phyloP scores from a whole-genome alignment of 139 green algal species.

The Chlorella sp. region DNA sequence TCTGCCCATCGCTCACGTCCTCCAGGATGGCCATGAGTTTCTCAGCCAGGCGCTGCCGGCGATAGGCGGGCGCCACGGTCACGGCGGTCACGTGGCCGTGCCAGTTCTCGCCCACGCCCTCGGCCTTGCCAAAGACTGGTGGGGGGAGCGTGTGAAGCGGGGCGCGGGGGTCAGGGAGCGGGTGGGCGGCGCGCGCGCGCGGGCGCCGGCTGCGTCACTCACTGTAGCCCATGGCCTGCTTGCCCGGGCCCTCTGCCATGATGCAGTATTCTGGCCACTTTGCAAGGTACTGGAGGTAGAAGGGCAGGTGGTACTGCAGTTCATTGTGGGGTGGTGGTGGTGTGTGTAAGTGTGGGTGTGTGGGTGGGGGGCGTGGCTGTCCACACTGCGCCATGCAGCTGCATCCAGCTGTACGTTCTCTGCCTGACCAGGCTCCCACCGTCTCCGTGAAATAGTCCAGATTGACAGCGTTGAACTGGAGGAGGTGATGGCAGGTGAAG shows the following conservation, averaged over 20 bases:
- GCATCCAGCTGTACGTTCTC: too few species aligned
- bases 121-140: conserved; percentile 91
- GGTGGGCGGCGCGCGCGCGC: background rate
- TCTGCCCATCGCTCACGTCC: conserved; percentile 72
- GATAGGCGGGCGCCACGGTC: conserved; percentile 88
- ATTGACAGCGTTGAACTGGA: conserved; percentile 98
- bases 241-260: conserved; percentile 68
- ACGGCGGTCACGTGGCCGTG: conserved; percentile 99
- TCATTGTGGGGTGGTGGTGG: too few species aligned
- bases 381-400: too few species aligned
- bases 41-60: conserved; percentile 79
- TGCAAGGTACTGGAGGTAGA: conserved; percentile 96
- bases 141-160: background rate
- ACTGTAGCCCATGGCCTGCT: conserved; percentile 86
- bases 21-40: conserved; percentile 95
- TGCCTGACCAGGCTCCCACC: conserved; percentile 30
- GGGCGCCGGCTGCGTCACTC: conserved; percentile 1
- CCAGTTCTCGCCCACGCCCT: conserved; percentile 86
- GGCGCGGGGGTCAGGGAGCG: background rate
- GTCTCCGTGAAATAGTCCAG: conserved; percentile 98
- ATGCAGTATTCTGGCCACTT: conserved; percentile 93
- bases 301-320: conserved; percentile 91
- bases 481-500: conserved; percentile 92
- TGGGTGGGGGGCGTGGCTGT: too few species aligned
- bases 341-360: too few species aligned